Evolutionary conservation across 2,329 filamentous ascomycete species (phyloP), one percentile per base, ranked within the genome.

Genomic region (Hymenoscyphus fructigenus): DNA sequence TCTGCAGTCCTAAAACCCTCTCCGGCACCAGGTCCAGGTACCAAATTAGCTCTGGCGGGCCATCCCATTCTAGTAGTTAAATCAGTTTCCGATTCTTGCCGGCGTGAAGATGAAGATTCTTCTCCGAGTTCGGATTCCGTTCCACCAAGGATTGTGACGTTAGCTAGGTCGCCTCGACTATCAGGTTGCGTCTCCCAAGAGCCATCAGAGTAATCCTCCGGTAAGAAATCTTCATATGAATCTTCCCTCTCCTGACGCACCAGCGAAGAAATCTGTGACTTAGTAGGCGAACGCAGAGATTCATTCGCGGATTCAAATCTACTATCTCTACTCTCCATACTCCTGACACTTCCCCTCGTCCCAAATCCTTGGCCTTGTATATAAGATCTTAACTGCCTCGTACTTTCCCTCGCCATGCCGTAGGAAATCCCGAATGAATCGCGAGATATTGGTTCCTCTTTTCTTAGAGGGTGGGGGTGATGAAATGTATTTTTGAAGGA

Each of bases 301-400:
- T 34, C 23, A n/a, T 23, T n/a, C n/a, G 70, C 69, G 2, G 69
- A 70, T 5, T 75, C 71, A 57, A 75, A 75, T 0, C 71, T 68
- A 60, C 72, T 73, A 56, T 73, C 72, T 36, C 59, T 67, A 23
- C 68, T 66, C 1, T 65, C 63, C 14, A 55, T 63, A 14, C 68
- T 70, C 29, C 61, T 59, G 3, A 71, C 50, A 47, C 72, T 72
- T 3, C 59, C 61, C 28, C 62, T 61, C 9, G 68, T 69, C 41
- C 59, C 68, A 10, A 50, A 50, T 3, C n/a, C 44, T 1, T 67
- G 69, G 20, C 63, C 66, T 57, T 71, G 66, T 2, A 74, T 68
- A 60, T 67, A 73, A 17, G 63, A 66, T 38, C 67, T 63, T n/a
- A 74, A 62, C 57, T 74, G 70, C 36, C 72, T 65, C 1, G 72